A percentile compares a stretch with the other conserved stretches of the same genome.
These are phyloP conservation scores for Flaveria linearis DNA, from an alignment of 129 eudicot species.

Conservation along the genomic window DNA sequence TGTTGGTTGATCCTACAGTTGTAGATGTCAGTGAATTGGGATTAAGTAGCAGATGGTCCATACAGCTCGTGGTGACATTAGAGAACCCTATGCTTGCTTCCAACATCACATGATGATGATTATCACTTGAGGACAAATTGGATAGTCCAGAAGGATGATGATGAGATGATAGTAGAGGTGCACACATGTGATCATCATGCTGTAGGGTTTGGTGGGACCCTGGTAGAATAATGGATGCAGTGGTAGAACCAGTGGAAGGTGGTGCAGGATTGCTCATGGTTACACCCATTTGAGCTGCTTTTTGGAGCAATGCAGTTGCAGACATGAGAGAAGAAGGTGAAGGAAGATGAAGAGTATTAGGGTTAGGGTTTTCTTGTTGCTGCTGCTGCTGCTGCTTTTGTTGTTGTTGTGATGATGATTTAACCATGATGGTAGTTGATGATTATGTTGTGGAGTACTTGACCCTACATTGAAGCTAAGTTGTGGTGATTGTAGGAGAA, in stretches of 20 bases:
- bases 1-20: slow-evolving; percentile 39
- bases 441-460: slow-evolving; percentile 34
- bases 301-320: slow-evolving; percentile 74
- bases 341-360: slow-evolving; percentile 23
- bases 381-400: slow-evolving; percentile 23
- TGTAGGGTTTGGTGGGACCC: slow-evolving; percentile 46
- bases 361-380: slow-evolving; percentile 34
- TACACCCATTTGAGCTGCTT: slow-evolving; percentile 79
- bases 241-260: background rate
- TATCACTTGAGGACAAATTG: slow-evolving; percentile 48
- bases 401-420: slow-evolving; percentile 25
- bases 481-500: slow-evolving; percentile 37
- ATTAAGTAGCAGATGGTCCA: slow-evolving; percentile 45
- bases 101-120: slow-evolving; percentile 47
- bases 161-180: slow-evolving; percentile 45
- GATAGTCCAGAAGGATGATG: slow-evolving; percentile 42
- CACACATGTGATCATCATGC: slow-evolving; percentile 51
- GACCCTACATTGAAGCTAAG: slow-evolving; percentile 38
- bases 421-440: slow-evolving; percentile 41
- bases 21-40: slow-evolving; percentile 38
- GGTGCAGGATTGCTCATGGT: slow-evolving; percentile 48
- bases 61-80: slow-evolving; percentile 41
- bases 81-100: slow-evolving; percentile 35
- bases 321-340: slow-evolving; percentile 57
- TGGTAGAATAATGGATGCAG: slow-evolving; percentile 29